Conservation (phyloP, 495 filamentous ascomycete genomes). For the Neurospora sp. region DNA sequence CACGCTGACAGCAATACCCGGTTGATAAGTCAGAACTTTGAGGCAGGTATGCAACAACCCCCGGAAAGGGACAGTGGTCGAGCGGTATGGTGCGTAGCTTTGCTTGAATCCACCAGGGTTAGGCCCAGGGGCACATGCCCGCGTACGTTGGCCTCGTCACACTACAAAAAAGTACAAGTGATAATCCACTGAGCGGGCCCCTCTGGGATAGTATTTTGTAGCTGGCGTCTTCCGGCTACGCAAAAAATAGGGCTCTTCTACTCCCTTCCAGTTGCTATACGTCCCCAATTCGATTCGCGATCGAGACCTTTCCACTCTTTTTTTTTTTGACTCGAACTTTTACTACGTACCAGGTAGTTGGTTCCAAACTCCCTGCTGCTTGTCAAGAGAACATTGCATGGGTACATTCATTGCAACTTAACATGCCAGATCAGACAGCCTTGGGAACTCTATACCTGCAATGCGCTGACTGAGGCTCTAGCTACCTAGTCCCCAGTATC, state of each 20-base stretch:
- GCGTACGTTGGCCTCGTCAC: neutral
- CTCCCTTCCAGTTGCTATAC: neutral
- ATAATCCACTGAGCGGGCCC: neutral
- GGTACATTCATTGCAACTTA: too few relatives aligned
- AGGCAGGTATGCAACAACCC: neutral
- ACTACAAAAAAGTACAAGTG: neutral
- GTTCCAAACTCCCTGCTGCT: too few relatives aligned
- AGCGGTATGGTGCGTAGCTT: neutral
- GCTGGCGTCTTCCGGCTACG: neutral
- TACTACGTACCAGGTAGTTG: too few relatives aligned
- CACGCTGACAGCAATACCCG: too few relatives aligned
- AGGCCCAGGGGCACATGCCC: neutral
- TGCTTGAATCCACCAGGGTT: neutral
- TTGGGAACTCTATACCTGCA: too few relatives aligned
- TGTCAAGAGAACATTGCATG: too few relatives aligned
- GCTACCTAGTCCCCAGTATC: too few relatives aligned
- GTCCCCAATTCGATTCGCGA: neutral
- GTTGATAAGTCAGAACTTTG: neutral
- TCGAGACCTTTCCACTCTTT: neutral
- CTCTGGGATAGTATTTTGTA: neutral
- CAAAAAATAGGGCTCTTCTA: neutral
- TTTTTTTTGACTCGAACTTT: neutral
- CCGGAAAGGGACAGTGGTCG: neutral
- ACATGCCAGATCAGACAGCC: too few relatives aligned
- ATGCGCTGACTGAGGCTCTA: too few relatives aligned